Evolutionary conservation across 106 monocot species (phyloP).

Genomic region (Phalaenopsis equestris): DNA sequence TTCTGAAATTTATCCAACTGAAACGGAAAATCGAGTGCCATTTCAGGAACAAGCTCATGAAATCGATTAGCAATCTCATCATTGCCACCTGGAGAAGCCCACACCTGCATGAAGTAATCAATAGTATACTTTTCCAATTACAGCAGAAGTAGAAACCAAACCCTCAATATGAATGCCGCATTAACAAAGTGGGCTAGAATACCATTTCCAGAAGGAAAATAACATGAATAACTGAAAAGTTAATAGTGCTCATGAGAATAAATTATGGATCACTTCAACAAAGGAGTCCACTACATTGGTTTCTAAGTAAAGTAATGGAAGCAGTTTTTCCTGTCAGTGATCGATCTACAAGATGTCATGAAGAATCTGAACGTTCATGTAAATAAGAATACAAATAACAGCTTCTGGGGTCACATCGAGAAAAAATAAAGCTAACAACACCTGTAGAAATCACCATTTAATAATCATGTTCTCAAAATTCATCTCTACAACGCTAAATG

Average conservation of each 20-base stretch:
- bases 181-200: neutral
- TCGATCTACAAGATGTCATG: neutral
- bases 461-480: neutral
- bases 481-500: neutral
- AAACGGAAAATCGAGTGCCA: conserved; percentile 96
- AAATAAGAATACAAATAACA: neutral
- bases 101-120: conserved; percentile 33
- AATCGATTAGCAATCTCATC: conserved; percentile 58
- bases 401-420: neutral
- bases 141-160: neutral
- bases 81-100: conserved; percentile 42
- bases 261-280: neutral
- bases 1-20: conserved; percentile 94
- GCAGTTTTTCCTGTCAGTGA: neutral
- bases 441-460: neutral
- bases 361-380: neutral
- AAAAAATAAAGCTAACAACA: neutral
- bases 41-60: conserved; percentile 73
- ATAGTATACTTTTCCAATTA: neutral
- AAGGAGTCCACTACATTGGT: neutral
- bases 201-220: neutral
- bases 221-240: neutral
- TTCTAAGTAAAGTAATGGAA: neutral
- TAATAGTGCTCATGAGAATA: neutral
- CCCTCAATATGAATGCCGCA: neutral